Percentiles rank a stretch among this genome's conserved stretches.
phyloP scores from a whole-genome alignment of 176 grass and related monocot genomes.

The Chloris gayana region DNA sequence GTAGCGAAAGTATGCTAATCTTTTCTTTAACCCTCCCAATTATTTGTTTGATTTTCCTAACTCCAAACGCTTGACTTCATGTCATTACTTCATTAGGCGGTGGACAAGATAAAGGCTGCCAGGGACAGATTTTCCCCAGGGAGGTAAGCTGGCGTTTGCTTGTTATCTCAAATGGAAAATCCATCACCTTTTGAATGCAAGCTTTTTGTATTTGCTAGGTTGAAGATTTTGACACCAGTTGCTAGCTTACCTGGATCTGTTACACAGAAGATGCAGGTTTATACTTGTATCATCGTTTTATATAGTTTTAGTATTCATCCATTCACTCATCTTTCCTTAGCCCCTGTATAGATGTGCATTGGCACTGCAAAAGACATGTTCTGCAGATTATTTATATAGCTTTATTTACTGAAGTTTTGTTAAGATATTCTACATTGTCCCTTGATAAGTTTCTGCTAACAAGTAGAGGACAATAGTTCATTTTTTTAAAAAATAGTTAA shows the following conservation, averaged over 20 bases:
- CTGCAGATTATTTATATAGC: constrained; percentile 2
- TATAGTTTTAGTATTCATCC: constrained; percentile 8
- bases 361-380: not conserved
- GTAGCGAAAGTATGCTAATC: constrained; percentile 68
- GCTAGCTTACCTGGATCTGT: constrained; percentile 34
- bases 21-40: constrained; percentile 8
- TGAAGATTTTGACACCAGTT: constrained; percentile 56
- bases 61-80: constrained; percentile 23
- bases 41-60: constrained; percentile 31
- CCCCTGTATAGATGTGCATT: not conserved
- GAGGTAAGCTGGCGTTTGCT: constrained; percentile 51
- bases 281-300: constrained; percentile 17
- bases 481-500: no score
- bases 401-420: constrained; percentile 15
- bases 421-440: constrained; percentile 8
- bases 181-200: constrained; percentile 20
- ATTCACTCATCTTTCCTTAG: not conserved
- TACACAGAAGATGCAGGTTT: constrained; percentile 38
- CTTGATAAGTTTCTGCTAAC: constrained; percentile 19
- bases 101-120: constrained; percentile 81
- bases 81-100: constrained; percentile 53
- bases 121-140: constrained; percentile 62
- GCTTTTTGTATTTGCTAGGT: constrained; percentile 47
- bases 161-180: constrained; percentile 35
- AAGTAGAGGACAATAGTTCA: no score